Conservation (phyloP, 306 rosid genomes). For the Vicia villosa region DNA sequence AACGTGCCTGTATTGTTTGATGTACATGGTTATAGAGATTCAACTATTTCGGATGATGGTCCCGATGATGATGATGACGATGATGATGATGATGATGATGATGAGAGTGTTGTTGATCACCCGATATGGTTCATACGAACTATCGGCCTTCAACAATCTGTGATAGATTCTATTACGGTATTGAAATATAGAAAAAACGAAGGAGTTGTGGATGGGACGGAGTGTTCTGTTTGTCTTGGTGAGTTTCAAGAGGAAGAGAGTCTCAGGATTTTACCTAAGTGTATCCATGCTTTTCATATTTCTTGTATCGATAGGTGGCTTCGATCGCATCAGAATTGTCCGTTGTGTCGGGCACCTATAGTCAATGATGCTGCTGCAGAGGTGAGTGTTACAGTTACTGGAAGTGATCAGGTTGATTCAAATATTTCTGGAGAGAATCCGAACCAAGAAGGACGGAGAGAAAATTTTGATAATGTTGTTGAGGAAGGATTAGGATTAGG, state of each 20-base stretch:
- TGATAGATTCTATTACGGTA: constrained; percentile 66
- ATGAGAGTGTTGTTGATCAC: constrained; percentile 39
- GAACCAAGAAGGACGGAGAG: constrained; percentile 32
- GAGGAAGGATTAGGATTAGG: constrained; percentile 12
- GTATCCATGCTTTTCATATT: constrained; percentile 63
- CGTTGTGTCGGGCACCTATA: constrained; percentile 54
- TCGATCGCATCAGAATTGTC: constrained; percentile 44
- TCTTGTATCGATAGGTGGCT: constrained; percentile 53
- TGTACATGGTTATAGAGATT: constrained; percentile 28
- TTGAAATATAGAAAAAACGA: constrained; percentile 57
- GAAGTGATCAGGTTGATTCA: constrained; percentile 18
- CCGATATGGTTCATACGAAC: constrained; percentile 64
- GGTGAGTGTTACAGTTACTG: constrained; percentile 7
- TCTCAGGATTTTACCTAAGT: constrained; percentile 72
- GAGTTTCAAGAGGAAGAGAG: constrained; percentile 71
- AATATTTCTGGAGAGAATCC: constrained; percentile 11
- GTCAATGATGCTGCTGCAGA: constrained; percentile 13
- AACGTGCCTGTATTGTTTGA: constrained; percentile 42
- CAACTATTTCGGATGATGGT: constrained; percentile 26
- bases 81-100: constrained; percentile 9
- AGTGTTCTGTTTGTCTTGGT: constrained; percentile 77
- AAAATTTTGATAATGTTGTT: constrained; percentile 22
- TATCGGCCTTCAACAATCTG: constrained; percentile 61
- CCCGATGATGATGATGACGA: constrained; percentile 11
- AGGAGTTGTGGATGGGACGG: constrained; percentile 64